phyloP scores from a whole-genome alignment of 164 flowering plant species.

The Stephania japonica region DNA sequence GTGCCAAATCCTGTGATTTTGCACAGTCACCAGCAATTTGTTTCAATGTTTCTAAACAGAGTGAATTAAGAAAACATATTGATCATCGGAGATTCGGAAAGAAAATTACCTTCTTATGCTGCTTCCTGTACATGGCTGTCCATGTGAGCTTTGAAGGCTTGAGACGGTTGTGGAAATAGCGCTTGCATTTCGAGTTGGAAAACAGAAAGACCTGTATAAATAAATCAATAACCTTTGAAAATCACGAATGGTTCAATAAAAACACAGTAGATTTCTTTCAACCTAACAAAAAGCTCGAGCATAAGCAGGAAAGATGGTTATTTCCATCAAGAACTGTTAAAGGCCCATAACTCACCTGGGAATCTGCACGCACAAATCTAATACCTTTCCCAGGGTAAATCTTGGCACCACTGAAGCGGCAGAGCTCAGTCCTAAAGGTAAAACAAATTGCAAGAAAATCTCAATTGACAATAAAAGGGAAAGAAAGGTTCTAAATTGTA shows the following conservation, averaged over 20 bases:
- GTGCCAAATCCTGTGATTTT: conserved; percentile 28
- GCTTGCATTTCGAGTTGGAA: conserved; percentile 74
- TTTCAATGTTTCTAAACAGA: too few relatives aligned
- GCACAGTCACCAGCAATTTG: background rate
- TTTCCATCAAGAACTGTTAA: background rate
- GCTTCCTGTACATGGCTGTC: conserved; percentile 58
- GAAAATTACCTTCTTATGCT: conserved; percentile 46
- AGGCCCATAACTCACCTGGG: conserved; percentile 26
- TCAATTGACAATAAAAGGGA: background rate
- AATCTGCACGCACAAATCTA: conserved; percentile 40
- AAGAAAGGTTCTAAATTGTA: background rate
- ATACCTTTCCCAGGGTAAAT: conserved; percentile 47
- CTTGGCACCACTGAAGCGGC: conserved; percentile 49
- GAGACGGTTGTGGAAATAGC: conserved; percentile 74
- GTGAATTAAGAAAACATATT: background rate
- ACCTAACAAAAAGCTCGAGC: background rate
- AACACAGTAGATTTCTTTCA: background rate
- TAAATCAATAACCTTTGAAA: background rate
- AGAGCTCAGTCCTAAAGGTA: conserved; percentile 41
- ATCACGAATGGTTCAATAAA: background rate
- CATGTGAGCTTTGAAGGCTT: conserved; percentile 81
- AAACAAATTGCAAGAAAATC: background rate
- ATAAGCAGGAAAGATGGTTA: background rate
- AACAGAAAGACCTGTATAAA: conserved; percentile 41
- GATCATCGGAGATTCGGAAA: background rate